A percentile compares a stretch with the other conserved stretches of the same genome.
Conservation (phyloP, 75 land plant genomes). For the Cunninghamia lanceolata region DNA sequence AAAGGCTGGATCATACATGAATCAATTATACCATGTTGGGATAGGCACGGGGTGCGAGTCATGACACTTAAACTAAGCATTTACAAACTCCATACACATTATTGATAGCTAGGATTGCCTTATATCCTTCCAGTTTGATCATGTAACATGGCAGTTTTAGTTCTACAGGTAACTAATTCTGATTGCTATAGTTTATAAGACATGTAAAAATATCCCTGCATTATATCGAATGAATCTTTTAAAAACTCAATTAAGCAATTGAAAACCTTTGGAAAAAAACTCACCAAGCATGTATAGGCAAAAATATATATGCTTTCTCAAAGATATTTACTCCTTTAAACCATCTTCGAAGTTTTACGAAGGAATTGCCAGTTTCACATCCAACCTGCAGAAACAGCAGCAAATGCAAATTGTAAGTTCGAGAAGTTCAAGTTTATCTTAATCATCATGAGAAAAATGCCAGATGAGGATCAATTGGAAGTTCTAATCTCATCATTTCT, state of each 20-base stretch:
- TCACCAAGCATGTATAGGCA: slow-evolving; percentile 87
- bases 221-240: background rate
- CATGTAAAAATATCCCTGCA: background rate
- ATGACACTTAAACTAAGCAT: background rate
- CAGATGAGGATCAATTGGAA: background rate
- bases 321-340: slow-evolving; percentile 90
- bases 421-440: background rate
- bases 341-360: slow-evolving; percentile 81
- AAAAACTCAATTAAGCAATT: background rate
- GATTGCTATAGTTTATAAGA: background rate
- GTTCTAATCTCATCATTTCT: background rate
- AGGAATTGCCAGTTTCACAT: slow-evolving; percentile 41
- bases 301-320: slow-evolving; percentile 78
- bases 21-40: background rate
- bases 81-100: background rate
- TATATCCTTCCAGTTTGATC: background rate
- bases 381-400: background rate
- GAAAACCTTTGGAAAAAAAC: slow-evolving; percentile 12
- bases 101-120: background rate
- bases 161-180: background rate
- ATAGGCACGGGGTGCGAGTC: background rate
- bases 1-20: background rate
- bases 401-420: background rate
- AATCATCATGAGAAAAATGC: background rate
- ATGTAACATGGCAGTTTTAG: background rate